Conservation (phyloP, 768 basidiomycete genomes). For the Mycena metata region DNA sequence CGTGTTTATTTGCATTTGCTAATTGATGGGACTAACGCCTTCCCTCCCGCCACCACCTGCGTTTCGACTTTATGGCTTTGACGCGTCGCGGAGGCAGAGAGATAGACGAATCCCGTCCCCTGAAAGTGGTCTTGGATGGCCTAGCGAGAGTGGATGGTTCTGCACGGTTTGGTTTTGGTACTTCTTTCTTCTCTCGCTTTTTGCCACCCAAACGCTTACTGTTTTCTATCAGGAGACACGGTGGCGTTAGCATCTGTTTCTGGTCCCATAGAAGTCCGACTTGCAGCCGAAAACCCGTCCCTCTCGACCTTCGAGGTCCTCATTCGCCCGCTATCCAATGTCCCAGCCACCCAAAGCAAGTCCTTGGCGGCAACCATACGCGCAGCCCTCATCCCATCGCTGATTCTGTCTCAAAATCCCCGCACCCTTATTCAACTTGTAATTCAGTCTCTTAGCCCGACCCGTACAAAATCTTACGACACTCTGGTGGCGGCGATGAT, state of each 20-base stretch:
- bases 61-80: slow-evolving; percentile 22
- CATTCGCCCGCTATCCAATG: slow-evolving; percentile 76
- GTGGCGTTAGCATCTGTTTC: slow-evolving; percentile 79
- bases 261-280: slow-evolving; percentile 84
- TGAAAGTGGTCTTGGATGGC: slow-evolving; percentile 66
- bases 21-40: neutral
- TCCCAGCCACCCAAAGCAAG: slow-evolving; percentile 80
- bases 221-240: slow-evolving; percentile 46
- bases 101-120: slow-evolving; percentile 49
- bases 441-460: slow-evolving; percentile 67
- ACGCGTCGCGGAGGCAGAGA: slow-evolving; percentile 55
- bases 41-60: neutral
- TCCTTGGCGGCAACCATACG: slow-evolving; percentile 67
- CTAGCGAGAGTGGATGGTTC: slow-evolving; percentile 84
- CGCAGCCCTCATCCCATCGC: slow-evolving; percentile 68
- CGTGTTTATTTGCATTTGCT: neutral
- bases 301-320: slow-evolving; percentile 82
- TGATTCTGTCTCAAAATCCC: slow-evolving; percentile 78
- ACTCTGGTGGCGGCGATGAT: slow-evolving; percentile 73
- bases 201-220: slow-evolving; percentile 2
- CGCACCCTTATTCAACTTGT: slow-evolving; percentile 85
- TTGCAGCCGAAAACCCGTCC: slow-evolving; percentile 76
- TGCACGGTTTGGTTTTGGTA: slow-evolving; percentile 77
- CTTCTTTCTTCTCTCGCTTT: slow-evolving; percentile 18
- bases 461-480: slow-evolving; percentile 49